Percentiles rank a stretch among this genome's conserved stretches.
phyloP scores from a whole-genome alignment of 176 grass and related monocot genomes.

The Poa annua region DNA sequence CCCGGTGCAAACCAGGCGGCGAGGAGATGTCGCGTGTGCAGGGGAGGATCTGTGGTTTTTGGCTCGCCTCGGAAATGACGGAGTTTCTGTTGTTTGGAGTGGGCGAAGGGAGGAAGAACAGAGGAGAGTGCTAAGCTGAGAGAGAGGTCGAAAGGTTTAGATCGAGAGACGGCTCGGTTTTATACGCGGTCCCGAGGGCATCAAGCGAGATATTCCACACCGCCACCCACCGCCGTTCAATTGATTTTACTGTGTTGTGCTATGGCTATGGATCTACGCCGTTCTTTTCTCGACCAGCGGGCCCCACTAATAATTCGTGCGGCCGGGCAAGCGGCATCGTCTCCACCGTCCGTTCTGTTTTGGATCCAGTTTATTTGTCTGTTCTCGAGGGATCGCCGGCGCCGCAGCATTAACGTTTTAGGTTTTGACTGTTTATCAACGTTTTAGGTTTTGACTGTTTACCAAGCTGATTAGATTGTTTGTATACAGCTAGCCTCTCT shows the following conservation, averaged over 20 bases:
- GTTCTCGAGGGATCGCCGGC: neutral
- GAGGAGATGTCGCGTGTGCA: neutral
- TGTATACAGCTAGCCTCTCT: too few relatives aligned
- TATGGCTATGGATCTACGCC: neutral
- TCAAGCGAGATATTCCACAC: neutral
- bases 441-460: too few relatives aligned
- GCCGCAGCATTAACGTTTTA: neutral
- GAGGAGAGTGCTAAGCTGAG: neutral
- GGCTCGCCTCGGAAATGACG: neutral
- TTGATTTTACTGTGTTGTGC: neutral
- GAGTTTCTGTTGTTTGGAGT: neutral
- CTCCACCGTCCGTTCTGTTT: too few relatives aligned
- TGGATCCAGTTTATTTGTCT: too few relatives aligned
- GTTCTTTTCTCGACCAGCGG: too few relatives aligned
- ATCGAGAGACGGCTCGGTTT: neutral
- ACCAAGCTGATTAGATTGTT: too few relatives aligned
- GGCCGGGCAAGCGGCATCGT: neutral
- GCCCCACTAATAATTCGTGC: slow-evolving; percentile 8
- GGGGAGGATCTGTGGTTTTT: neutral
- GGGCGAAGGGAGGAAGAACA: neutral
- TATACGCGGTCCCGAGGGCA: slow-evolving; percentile 14
- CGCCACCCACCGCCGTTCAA: neutral
- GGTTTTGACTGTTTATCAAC: too few relatives aligned
- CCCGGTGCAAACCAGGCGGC: too few relatives aligned
- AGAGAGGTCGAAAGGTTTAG: neutral